Evolutionary conservation across 2,329 filamentous ascomycete genomes (phyloP).

Genomic region (Neoascochyta sp.): DNA sequence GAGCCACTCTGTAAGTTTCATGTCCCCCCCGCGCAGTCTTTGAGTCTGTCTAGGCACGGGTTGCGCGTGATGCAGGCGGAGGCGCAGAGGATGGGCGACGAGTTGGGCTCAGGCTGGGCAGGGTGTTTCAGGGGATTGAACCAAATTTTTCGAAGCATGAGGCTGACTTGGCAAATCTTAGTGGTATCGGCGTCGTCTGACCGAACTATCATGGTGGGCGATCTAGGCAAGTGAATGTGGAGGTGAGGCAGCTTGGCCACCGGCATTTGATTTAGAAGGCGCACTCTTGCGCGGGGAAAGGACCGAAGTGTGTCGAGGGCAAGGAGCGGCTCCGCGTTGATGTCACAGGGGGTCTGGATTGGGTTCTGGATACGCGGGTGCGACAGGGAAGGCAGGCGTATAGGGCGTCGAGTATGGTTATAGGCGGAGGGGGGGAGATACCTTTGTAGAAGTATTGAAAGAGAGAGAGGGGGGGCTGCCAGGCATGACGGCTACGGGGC

Average conservation of each 20-base stretch:
- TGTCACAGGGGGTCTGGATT: constrained; percentile 23
- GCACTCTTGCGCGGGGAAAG: constrained; percentile 22
- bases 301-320: constrained; percentile 13
- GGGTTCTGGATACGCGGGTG: constrained; percentile 31
- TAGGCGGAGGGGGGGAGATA: no score
- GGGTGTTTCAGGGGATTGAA: no score
- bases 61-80: no score
- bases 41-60: no score
- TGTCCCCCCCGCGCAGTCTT: neutral
- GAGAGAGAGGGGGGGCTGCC: no score
- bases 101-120: no score
- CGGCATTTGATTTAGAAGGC: constrained; percentile 17
- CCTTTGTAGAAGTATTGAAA: no score
- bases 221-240: constrained; percentile 61
- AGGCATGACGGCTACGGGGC: no score
- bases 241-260: constrained; percentile 18
- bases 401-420: constrained; percentile 14
- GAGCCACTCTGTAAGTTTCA: constrained; percentile 78
- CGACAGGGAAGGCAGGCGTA: constrained; percentile 30
- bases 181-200: constrained; percentile 90
- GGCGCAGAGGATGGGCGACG: no score
- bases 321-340: constrained; percentile 15
- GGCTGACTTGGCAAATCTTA: constrained; percentile 43
- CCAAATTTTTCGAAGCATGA: constrained; percentile 6
- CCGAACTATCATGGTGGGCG: constrained; percentile 76